These are phyloP conservation scores for Priceomyces haplophilus DNA, from an alignment of 805 yeast species.

Conservation along the genomic window DNA sequence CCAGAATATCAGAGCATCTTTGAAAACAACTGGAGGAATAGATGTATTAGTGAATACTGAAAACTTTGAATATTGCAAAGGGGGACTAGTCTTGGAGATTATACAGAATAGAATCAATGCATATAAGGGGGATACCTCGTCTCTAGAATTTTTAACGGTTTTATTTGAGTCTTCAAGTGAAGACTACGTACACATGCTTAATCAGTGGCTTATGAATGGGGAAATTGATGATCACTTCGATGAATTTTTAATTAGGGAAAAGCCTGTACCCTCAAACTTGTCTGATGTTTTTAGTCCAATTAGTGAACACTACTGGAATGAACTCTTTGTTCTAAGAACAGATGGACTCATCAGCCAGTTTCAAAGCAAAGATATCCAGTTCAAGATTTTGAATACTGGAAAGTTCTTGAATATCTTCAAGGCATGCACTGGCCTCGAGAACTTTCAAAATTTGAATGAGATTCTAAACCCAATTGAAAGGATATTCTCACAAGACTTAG, in stretches of 20 bases:
- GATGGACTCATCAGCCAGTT: conserved; percentile 76
- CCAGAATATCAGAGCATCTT: conserved; percentile 38
- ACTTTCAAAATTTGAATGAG: conserved; percentile 27
- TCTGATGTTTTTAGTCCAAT: conserved; percentile 29
- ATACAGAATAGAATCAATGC: conserved; percentile 56
- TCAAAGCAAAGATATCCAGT: conserved; percentile 48
- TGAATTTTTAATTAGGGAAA: conserved; percentile 72
- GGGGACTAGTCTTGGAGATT: conserved; percentile 68
- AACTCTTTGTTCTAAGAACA: conserved; percentile 66
- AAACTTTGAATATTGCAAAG: conserved; percentile 59
- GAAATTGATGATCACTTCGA: conserved; percentile 70
- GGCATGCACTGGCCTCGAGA: conserved; percentile 52
- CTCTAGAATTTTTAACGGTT: conserved; percentile 48
- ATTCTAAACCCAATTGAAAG: conserved; percentile 24
- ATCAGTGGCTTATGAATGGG: conserved; percentile 79
- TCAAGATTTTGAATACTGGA: conserved; percentile 76
- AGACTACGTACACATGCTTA: conserved; percentile 65
- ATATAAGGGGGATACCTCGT: conserved; percentile 62
- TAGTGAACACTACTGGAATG: conserved; percentile 68
- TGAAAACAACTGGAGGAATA: conserved; percentile 42
- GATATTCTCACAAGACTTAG: conserved; percentile 44
- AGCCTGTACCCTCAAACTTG: conserved; percentile 25
- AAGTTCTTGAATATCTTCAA: conserved; percentile 73
- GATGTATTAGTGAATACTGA: conserved; percentile 50
- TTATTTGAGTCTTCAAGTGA: conserved; percentile 58